A percentile compares a stretch with the other conserved stretches of the same genome.
phyloP scores from a whole-genome alignment of 2,329 filamentous ascomycete genomes.

The Fusarium bactridioides region DNA sequence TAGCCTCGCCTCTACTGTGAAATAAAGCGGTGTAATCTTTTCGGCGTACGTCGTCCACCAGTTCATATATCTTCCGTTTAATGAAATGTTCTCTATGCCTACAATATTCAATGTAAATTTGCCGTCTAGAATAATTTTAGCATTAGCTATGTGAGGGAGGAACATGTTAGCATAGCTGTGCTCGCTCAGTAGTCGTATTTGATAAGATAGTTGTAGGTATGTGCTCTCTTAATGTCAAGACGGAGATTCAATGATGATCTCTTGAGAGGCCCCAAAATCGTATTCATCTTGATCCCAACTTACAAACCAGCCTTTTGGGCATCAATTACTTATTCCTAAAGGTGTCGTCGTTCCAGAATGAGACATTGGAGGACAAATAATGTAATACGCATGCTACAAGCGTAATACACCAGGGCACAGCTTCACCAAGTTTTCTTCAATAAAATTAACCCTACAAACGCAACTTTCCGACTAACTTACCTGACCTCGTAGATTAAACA shows the following conservation, averaged over 20 bases:
- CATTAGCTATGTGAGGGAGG: neutral
- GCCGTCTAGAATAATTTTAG: neutral
- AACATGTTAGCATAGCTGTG: neutral
- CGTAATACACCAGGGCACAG: neutral
- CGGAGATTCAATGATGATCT: neutral
- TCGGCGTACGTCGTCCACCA: neutral
- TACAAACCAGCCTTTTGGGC: no score
- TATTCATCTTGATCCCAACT: neutral
- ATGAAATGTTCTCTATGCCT: neutral
- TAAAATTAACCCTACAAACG: neutral
- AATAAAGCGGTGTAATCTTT: neutral
- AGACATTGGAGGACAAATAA: neutral
- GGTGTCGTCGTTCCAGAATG: no score
- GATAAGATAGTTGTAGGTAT: neutral
- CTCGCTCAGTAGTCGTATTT: neutral
- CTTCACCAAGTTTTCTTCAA: neutral
- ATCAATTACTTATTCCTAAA: neutral
- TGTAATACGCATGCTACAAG: neutral
- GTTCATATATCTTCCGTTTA: neutral
- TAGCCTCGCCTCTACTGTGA: neutral
- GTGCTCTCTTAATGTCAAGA: neutral
- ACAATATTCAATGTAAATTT: neutral
- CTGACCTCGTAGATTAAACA: no score
- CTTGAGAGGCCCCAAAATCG: neutral
- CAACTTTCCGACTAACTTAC: neutral